Conservation (phyloP, 768 basidiomycete genomes). For the Podaxis pistillaris region DNA sequence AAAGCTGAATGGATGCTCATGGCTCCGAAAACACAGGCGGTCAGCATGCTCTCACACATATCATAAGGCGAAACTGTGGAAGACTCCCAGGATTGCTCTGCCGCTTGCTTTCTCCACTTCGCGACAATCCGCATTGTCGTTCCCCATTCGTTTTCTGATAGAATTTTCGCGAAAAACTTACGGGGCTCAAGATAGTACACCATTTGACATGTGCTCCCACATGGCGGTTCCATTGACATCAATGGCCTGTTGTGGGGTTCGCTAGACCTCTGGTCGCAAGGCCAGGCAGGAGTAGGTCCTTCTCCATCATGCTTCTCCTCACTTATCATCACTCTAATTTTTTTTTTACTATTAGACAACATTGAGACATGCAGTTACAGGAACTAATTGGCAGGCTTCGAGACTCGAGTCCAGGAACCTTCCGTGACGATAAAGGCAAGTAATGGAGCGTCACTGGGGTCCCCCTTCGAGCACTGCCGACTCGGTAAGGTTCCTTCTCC, state of each 20-base stretch:
- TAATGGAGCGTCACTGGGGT: background rate
- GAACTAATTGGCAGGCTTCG: background rate
- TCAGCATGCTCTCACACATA: background rate
- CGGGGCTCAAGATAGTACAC: background rate
- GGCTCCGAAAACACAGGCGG: background rate
- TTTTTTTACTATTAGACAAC: background rate
- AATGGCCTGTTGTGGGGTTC: background rate
- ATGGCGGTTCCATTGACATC: background rate
- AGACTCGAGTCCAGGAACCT: background rate
- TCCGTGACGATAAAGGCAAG: background rate
- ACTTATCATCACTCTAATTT: background rate
- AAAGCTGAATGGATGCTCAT: background rate
- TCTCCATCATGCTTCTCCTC: background rate
- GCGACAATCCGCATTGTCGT: background rate
- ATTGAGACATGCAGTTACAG: background rate
- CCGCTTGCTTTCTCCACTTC: background rate
- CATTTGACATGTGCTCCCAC: background rate
- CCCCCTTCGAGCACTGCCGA: background rate
- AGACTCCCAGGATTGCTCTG: background rate
- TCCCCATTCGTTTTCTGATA: background rate
- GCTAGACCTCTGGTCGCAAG: background rate
- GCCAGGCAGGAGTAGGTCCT: background rate
- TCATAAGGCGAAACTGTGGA: background rate
- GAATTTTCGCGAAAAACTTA: background rate
- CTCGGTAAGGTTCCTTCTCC: background rate